Conservation (phyloP, 352 stramenopile genomes). For the Globisporangium ultimum region DNA sequence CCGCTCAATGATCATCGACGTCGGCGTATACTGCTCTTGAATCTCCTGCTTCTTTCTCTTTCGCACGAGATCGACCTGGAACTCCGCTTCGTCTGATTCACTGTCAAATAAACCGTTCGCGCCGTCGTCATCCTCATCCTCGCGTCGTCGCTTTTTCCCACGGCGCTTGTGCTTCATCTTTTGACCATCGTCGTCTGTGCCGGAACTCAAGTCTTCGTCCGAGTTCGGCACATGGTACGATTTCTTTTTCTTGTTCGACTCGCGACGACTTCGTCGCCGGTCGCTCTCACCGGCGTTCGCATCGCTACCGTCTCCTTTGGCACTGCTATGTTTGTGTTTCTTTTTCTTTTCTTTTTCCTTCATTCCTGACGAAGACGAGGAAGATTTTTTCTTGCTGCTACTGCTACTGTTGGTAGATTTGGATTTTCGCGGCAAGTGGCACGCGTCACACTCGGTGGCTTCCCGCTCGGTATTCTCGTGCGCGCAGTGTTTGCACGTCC, state of each 20-base stretch:
- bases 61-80: constrained; percentile 22
- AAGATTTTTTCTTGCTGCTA: constrained; percentile 8
- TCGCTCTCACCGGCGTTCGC: constrained; percentile 24
- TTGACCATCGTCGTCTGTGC: constrained; percentile 25
- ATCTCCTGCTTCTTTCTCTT: constrained; percentile 24
- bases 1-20: constrained; percentile 86
- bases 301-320: constrained; percentile 23
- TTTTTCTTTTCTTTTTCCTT: constrained; percentile 18
- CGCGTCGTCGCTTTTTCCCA: constrained; percentile 24
- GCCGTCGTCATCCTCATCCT: constrained; percentile 20
- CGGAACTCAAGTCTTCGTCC: constrained; percentile 65
- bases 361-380: constrained; percentile 3
- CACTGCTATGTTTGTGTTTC: constrained; percentile 10
- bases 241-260: constrained; percentile 63
- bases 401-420: constrained; percentile 17
- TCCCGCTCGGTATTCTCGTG: constrained; percentile 38
- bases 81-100: constrained; percentile 47
- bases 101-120: constrained; percentile 14
- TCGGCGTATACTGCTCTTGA: not conserved
- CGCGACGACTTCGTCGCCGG: constrained; percentile 52
- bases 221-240: constrained; percentile 81
- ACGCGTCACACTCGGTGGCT: constrained; percentile 38
- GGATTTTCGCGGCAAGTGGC: constrained; percentile 24
- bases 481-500: constrained; percentile 47
- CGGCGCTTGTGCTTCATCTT: constrained; percentile 18